phyloP scores from a whole-genome alignment of 805 yeast species.

The Cyberlindnera maritima region DNA sequence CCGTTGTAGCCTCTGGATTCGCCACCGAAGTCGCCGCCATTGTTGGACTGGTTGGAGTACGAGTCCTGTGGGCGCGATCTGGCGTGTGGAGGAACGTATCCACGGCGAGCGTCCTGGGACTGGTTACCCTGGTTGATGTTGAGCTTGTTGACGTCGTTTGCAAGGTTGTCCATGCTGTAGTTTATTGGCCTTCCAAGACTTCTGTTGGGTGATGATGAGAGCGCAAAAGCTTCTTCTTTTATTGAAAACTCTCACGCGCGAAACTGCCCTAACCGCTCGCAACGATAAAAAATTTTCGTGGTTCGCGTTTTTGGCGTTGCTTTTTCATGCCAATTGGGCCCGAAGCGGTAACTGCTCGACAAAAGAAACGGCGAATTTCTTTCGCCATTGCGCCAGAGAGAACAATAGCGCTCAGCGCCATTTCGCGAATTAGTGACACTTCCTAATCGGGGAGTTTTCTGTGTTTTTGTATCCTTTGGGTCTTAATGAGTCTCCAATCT shows the following conservation, averaged over 20 bases:
- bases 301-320: background rate
- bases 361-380: background rate
- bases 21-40: slow-evolving; percentile 15
- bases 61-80: slow-evolving; percentile 32
- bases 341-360: background rate
- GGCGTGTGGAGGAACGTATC: slow-evolving; percentile 59
- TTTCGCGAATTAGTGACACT: no score
- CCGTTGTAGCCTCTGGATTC: slow-evolving; percentile 14
- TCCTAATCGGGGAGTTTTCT: background rate
- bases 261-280: background rate
- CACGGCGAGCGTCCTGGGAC: slow-evolving; percentile 27
- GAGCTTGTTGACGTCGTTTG: slow-evolving; percentile 55
- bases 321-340: background rate
- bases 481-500: no score
- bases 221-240: background rate
- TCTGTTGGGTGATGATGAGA: background rate
- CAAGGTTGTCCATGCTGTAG: slow-evolving; percentile 48
- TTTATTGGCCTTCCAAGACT: background rate
- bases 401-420: no score
- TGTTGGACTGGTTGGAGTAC: no score
- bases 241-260: background rate
- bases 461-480: no score
- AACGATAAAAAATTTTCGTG: background rate
- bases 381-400: no score
- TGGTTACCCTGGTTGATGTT: slow-evolving; percentile 32